Conservation (phyloP, 2,329 filamentous ascomycete species). For the Aspergillus sp. region DNA sequence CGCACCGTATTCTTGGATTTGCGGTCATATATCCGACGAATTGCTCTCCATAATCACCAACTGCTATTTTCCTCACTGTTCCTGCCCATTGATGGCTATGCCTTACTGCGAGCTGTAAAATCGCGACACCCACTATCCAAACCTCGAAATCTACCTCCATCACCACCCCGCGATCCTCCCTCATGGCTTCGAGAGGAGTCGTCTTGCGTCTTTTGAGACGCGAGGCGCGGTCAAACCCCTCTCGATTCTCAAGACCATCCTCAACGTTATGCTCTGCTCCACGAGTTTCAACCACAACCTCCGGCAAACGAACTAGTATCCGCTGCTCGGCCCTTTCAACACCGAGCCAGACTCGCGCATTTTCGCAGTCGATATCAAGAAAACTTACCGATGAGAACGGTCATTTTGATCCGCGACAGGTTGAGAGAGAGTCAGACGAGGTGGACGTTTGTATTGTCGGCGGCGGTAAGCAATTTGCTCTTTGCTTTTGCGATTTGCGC, state of each 20-base stretch:
- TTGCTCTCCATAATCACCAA: neutral
- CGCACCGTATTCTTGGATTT: neutral
- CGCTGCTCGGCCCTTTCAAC: conserved; percentile 24
- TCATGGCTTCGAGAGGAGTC: conserved; percentile 44
- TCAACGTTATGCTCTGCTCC: conserved; percentile 24
- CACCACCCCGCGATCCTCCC: conserved; percentile 9
- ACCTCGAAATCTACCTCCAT: neutral
- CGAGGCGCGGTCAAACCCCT: conserved; percentile 32
- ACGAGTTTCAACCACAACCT: conserved; percentile 19
- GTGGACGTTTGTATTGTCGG: conserved; percentile 97
- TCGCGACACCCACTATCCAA: conserved; percentile 1
- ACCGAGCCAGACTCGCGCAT: conserved; percentile 38
- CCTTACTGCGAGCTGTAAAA: conserved; percentile 11
- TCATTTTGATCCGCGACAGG: conserved; percentile 62
- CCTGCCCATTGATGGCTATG: conserved; percentile 14
- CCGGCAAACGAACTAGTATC: conserved; percentile 17
- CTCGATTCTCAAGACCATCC: conserved; percentile 29
- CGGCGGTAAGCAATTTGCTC: conserved; percentile 57
- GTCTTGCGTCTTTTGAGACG: conserved; percentile 44
- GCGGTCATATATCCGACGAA: neutral
- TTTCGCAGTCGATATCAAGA: conserved; percentile 45
- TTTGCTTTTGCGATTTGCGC: neutral
- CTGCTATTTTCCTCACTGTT: neutral
- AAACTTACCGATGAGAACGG: conserved; percentile 51
- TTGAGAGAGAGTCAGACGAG: conserved; percentile 87